Percentiles rank a stretch among this genome's conserved stretches.
Conservation (phyloP, 805 yeast genomes). For the Candida gorgasii region DNA sequence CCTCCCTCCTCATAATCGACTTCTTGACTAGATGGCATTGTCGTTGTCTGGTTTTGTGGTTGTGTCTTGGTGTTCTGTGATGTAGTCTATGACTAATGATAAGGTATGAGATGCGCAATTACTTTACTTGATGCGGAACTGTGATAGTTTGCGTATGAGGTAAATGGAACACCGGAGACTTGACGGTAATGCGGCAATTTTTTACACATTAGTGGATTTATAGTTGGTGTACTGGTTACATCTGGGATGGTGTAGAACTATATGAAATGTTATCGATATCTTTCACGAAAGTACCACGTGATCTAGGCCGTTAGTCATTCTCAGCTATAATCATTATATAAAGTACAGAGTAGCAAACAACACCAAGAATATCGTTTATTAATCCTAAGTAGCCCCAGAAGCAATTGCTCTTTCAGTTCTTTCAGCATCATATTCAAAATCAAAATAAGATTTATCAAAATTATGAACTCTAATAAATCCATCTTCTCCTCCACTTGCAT, state of each 20-base stretch:
- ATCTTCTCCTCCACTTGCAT: constrained; percentile 98
- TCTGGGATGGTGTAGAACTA: no score
- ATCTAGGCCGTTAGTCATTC: no score
- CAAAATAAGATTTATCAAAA: constrained; percentile 90
- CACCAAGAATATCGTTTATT: background rate
- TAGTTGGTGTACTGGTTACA: no score
- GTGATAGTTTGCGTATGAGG: no score
- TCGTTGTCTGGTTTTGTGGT: background rate
- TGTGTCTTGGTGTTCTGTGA: no score
- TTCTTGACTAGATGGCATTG: constrained; percentile 11
- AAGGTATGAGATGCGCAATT: background rate
- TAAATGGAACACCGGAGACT: no score
- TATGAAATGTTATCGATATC: no score
- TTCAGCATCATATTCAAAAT: constrained; percentile 90
- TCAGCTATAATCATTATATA: no score
- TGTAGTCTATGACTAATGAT: constrained; percentile 1
- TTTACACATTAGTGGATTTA: no score
- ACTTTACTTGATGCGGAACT: background rate
- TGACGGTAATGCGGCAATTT: no score
- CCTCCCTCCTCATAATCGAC: constrained; percentile 33
- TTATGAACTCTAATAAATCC: constrained; percentile 94
- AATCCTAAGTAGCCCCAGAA: constrained; percentile 9
- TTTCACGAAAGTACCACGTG: no score
- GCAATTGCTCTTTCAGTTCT: constrained; percentile 57
- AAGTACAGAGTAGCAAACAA: no score